Base-by-base conservation (phyloP, 2,329 filamentous ascomycete genomes). In the Trichoderma harzianum region DNA sequence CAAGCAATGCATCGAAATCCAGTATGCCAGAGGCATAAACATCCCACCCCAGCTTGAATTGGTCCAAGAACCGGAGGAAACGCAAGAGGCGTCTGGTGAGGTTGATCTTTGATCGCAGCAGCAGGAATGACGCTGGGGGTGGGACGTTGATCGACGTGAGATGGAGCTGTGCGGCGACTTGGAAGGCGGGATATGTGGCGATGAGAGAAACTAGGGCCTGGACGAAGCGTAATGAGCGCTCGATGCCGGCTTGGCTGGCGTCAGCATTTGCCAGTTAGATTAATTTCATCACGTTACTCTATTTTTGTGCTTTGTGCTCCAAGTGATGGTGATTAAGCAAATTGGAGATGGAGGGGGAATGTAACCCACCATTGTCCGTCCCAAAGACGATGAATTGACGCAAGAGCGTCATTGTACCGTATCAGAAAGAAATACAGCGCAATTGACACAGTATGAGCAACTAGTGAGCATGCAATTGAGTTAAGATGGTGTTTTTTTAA, bases 61-160 rank as follows among this genome's bases (percentile, higher is more conserved):
- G 85, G 60, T 89, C 88, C 67, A 92, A 80, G 78, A 91, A 93
- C 76, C 90, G 89, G 78, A 93, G 91, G 71, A 92, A 82, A 14
- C 92, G 89, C 77, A 93, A 86, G 80, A 88, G 90, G 26, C 91
- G 87, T 47, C 92, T 85, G 21, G 82, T 81, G 57, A 88, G 76
- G 73, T 83, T 85, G 69, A 89, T 77, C 51, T 82, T 83, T 58
- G 77, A 73, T 72, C 82, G 81, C 21, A 88, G 76, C 5, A 74
- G 65, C 43, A 75, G 69, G 34, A 84, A 79, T 36, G 81, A 78
- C 10, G 78, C 72, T n/a, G 76, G 77, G 18, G 81, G 78, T 10
- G 79, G 73, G 7, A 79, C 53, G 74, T 78, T 73, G 73, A 75
- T 65, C 58, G 74, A 62, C 57, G 74, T 55, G 28, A 72, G 69